These are phyloP conservation scores for Melampsora americana DNA, from an alignment of 1,284 basidiomycete genomes.

Conservation along the genomic window DNA sequence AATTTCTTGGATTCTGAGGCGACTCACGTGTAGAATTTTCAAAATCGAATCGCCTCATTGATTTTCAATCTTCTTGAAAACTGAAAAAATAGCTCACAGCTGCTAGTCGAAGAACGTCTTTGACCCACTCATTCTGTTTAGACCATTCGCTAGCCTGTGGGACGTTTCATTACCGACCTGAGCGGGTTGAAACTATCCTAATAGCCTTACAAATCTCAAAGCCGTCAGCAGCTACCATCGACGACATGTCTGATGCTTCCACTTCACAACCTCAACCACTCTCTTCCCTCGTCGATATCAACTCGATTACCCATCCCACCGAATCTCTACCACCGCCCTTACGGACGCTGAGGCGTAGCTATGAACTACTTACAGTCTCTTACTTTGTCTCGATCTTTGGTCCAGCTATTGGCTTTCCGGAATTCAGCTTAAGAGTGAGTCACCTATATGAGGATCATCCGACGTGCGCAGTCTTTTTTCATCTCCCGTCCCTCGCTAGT, in stretches of 20 bases:
- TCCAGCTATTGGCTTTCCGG: conserved; percentile 9
- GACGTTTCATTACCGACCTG: no score
- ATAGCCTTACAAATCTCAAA: no score
- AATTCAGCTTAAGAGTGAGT: conserved; percentile 39
- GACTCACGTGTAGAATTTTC: no score
- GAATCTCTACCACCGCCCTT: conserved; percentile 12
- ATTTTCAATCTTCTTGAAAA: no score
- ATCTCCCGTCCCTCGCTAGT: background rate
- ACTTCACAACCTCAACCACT: background rate
- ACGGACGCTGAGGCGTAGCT: conserved; percentile 21
- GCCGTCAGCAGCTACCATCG: background rate
- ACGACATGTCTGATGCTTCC: background rate
- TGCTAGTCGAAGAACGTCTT: no score
- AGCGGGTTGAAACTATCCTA: no score
- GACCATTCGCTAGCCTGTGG: no score
- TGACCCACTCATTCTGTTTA: no score
- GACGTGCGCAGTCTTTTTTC: background rate
- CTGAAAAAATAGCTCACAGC: no score
- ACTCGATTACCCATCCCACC: conserved; percentile 26
- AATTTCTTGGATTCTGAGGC: no score
- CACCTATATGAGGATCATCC: background rate
- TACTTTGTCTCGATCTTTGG: conserved; percentile 38
- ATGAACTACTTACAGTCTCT: conserved; percentile 31
- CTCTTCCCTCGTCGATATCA: background rate
- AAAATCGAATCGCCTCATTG: no score